Evolutionary conservation across 331 rosid genomes (phyloP).

Genomic region (Arachis monticola): DNA sequence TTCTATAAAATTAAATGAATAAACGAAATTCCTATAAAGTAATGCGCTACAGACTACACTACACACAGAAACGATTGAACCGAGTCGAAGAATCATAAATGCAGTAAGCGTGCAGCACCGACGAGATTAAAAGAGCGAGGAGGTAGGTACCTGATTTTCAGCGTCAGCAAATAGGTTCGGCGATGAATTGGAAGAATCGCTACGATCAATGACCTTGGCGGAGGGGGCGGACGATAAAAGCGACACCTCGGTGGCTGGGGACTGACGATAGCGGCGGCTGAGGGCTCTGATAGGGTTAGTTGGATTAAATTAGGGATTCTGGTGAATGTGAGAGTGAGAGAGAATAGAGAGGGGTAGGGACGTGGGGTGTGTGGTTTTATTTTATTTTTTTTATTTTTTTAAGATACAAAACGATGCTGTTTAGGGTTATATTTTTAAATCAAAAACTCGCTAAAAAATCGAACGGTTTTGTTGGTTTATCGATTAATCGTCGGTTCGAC

Average conservation of each 20-base stretch:
- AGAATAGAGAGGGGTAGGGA: too few relatives aligned
- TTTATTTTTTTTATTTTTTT: too few relatives aligned
- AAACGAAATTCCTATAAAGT: neutral
- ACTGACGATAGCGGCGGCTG: constrained; percentile 22
- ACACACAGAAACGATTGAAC: constrained; percentile 19
- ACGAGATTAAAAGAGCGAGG: neutral
- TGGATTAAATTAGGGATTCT: too few relatives aligned
- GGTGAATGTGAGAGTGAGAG: too few relatives aligned
- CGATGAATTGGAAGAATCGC: constrained; percentile 50
- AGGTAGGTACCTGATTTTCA: constrained; percentile 62
- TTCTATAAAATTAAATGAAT: neutral
- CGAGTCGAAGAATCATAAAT: constrained; percentile 11
- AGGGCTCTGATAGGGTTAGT: neutral
- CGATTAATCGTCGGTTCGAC: too few relatives aligned
- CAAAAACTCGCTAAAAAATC: too few relatives aligned
- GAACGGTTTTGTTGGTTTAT: too few relatives aligned
- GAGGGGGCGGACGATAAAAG: constrained; percentile 24
- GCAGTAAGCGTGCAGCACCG: neutral
- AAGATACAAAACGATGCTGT: too few relatives aligned
- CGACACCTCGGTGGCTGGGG: constrained; percentile 8
- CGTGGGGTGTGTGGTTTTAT: too few relatives aligned
- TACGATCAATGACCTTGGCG: constrained; percentile 51
- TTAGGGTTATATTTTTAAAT: too few relatives aligned
- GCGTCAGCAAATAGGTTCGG: constrained; percentile 42
- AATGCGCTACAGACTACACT: neutral